Conservation (phyloP, 257 asterid species). For the Phtheirospermum japonicum region DNA sequence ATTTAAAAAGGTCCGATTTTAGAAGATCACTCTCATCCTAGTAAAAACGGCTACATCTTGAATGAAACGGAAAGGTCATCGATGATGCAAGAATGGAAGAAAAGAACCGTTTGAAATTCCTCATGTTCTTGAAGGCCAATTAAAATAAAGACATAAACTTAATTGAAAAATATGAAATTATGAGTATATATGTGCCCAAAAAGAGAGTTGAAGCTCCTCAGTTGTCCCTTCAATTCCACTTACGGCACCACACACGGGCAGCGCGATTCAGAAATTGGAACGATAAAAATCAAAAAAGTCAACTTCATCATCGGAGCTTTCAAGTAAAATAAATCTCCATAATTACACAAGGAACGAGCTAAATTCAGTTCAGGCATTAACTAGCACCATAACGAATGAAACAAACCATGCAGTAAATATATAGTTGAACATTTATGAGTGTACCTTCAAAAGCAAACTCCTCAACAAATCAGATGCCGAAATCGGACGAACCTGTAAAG, state of each 20-base stretch:
- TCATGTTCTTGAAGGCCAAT: not conserved
- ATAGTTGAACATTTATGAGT: slow-evolving; percentile 21
- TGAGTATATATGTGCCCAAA: not conserved
- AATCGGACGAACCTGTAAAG: slow-evolving; percentile 20
- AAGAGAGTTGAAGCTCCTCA: slow-evolving; percentile 44
- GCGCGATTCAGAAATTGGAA: slow-evolving; percentile 62
- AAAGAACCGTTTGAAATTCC: not conserved
- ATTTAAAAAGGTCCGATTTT: not conserved
- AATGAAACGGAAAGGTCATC: not conserved
- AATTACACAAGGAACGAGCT: slow-evolving; percentile 6
- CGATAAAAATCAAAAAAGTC: slow-evolving; percentile 31
- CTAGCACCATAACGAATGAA: slow-evolving; percentile 12
- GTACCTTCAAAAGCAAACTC: slow-evolving; percentile 21
- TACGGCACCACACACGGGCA: slow-evolving; percentile 32
- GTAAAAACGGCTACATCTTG: not conserved
- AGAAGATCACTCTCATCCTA: not conserved
- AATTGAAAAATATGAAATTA: not conserved
- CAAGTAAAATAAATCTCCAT: slow-evolving; percentile 6
- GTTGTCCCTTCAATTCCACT: slow-evolving; percentile 70
- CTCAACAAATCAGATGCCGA: slow-evolving; percentile 2
- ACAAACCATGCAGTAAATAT: slow-evolving; percentile 4
- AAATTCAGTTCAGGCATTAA: slow-evolving; percentile 2
- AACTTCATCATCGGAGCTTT: slow-evolving; percentile 57
- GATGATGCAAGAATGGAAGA: not conserved
- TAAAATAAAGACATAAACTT: not conserved